A percentile compares a stretch with the other conserved stretches of the same genome.
Conservation (phyloP, 352 stramenopile species). For the Peronospora farinosa region DNA sequence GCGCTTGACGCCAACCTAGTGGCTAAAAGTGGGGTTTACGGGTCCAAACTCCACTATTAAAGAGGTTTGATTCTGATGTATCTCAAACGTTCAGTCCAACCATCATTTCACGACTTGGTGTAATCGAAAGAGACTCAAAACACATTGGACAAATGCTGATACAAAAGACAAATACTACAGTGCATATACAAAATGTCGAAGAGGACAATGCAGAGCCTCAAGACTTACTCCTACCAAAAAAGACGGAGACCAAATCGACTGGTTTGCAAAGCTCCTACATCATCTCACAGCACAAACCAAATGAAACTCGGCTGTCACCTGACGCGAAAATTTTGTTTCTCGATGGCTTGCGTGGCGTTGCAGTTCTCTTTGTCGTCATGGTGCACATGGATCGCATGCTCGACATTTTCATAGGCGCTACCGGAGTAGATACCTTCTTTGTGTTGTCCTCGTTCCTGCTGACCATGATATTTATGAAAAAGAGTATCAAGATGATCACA, state of each 20-base stretch:
- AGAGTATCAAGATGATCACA: constrained; percentile 8
- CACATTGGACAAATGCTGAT: no score
- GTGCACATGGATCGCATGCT: constrained; percentile 6
- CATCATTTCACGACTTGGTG: no score
- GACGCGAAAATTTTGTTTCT: constrained; percentile 1
- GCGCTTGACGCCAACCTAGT: no score
- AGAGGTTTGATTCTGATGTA: no score
- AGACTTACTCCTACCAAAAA: neutral
- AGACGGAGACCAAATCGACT: neutral
- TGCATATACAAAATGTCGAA: neutral
- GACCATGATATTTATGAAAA: constrained; percentile 20
- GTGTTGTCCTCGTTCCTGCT: constrained; percentile 17
- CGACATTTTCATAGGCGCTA: constrained; percentile 3
- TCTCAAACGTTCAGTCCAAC: no score
- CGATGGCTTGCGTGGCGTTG: neutral
- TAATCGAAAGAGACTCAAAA: no score
- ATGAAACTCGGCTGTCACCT: neutral
- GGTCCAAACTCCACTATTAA: no score
- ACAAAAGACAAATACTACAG: no score
- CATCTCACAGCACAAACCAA: neutral
- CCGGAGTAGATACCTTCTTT: constrained; percentile 15
- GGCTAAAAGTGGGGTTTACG: no score
- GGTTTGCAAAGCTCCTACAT: neutral
- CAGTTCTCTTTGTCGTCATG: constrained; percentile 6
- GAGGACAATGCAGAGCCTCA: neutral